A percentile compares a stretch with the other conserved stretches of the same genome.
These are phyloP conservation scores for Linnemannia zychae DNA, from an alignment of 192 early-diverging fungal genomes.

Conservation along the genomic window DNA sequence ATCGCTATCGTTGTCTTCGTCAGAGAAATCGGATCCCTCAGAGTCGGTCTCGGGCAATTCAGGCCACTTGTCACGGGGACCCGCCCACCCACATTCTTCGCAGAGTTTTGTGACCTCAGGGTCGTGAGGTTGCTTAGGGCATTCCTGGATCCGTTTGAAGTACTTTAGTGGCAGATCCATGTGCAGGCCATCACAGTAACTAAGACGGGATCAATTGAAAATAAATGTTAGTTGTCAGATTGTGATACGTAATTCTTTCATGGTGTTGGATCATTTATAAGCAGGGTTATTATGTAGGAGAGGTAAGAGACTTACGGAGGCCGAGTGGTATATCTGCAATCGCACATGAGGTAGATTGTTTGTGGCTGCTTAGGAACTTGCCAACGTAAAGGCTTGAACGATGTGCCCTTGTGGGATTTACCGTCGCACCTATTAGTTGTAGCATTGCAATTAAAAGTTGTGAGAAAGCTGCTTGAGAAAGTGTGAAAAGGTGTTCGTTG, in stretches of 20 bases:
- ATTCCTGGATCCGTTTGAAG: slow-evolving; percentile 47
- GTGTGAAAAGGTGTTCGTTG: too few relatives aligned
- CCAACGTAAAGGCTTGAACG: slow-evolving; percentile 50
- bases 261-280: too few relatives aligned
- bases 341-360: slow-evolving; percentile 51
- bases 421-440: slow-evolving; percentile 42
- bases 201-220: not conserved
- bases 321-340: slow-evolving; percentile 47
- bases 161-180: slow-evolving; percentile 51
- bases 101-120: slow-evolving; percentile 48
- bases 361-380: slow-evolving; percentile 35
- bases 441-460: not conserved
- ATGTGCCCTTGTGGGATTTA: slow-evolving; percentile 52
- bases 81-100: slow-evolving; percentile 54
- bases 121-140: slow-evolving; percentile 44
- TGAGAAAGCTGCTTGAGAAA: not conserved
- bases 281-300: too few relatives aligned
- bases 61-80: slow-evolving; percentile 49
- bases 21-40: slow-evolving; percentile 19
- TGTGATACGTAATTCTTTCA: too few relatives aligned
- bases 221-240: not conserved
- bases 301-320: slow-evolving; percentile 41
- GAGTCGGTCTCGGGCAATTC: slow-evolving; percentile 41
- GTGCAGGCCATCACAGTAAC: slow-evolving; percentile 52
- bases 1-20: slow-evolving; percentile 9